phyloP scores from a whole-genome alignment of 331 rosid species.

The Quercus phellos region DNA sequence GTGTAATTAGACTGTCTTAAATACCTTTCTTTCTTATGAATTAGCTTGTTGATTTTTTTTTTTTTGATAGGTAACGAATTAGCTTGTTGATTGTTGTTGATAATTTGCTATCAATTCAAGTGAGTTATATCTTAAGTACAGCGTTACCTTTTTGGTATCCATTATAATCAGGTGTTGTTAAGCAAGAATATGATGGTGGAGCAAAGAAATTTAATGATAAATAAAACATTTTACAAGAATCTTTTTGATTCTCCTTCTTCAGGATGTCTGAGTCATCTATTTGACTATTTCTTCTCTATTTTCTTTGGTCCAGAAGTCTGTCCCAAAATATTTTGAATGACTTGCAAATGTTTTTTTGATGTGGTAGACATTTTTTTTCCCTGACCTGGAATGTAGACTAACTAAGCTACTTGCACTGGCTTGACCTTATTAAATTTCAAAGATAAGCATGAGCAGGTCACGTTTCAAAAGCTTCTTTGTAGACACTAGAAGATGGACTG shows the following conservation, averaged over 20 bases:
- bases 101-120: conserved; percentile 6
- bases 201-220: background rate
- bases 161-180: background rate
- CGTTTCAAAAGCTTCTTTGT: background rate
- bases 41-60: background rate
- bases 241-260: background rate
- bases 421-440: background rate
- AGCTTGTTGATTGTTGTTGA: background rate
- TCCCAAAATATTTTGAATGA: background rate
- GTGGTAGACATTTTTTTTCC: no score
- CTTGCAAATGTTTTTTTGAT: background rate
- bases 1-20: background rate
- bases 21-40: background rate
- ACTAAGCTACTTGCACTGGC: background rate
- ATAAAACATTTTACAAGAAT: background rate
- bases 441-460: background rate
- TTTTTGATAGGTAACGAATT: background rate
- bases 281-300: background rate
- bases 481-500: background rate
- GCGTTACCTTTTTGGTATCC: background rate
- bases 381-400: background rate
- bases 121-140: background rate
- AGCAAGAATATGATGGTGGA: background rate
- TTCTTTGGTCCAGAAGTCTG: background rate
- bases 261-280: background rate